Conservation (phyloP, 2,329 filamentous ascomycete species). For the Fusarium dimerum region DNA sequence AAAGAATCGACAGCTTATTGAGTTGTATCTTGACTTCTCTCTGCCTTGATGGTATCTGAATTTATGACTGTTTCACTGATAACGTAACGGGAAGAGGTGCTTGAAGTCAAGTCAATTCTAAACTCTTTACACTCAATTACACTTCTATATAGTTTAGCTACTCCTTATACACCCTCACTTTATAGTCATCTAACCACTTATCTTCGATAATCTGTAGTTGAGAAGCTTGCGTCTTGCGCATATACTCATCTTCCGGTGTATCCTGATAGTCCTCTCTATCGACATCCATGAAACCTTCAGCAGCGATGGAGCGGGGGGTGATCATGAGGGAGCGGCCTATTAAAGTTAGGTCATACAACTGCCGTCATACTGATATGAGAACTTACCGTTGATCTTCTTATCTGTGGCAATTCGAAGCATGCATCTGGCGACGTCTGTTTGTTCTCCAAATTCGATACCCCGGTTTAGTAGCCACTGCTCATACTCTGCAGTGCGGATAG, state of each 20-base stretch:
- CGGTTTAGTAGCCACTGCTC: conserved; percentile 41
- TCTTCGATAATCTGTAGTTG: conserved; percentile 22
- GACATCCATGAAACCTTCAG: conserved; percentile 21
- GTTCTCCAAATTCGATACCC: conserved; percentile 43
- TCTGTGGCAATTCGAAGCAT: conserved; percentile 38
- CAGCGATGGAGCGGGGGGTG: conserved; percentile 16
- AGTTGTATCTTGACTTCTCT: too few species aligned
- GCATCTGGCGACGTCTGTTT: conserved; percentile 33
- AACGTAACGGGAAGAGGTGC: too few species aligned
- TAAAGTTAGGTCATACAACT: neutral
- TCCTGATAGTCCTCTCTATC: conserved; percentile 24
- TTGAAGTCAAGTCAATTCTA: too few species aligned
- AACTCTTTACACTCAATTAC: too few species aligned
- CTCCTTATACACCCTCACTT: conserved; percentile 18
- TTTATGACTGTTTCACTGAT: too few species aligned
- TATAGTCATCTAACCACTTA: conserved; percentile 21
- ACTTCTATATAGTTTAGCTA: neutral
- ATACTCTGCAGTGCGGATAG: conserved; percentile 40
- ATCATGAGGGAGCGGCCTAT: conserved; percentile 22
- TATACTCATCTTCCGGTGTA: conserved; percentile 14
- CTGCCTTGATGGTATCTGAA: too few species aligned
- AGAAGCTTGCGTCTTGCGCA: conserved; percentile 14
- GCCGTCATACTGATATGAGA: too few species aligned
- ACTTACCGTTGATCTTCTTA: conserved; percentile 28
- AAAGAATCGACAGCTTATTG: too few species aligned